phyloP scores from a whole-genome alignment of 305 asterid species.

The Nicotiana rustica region DNA sequence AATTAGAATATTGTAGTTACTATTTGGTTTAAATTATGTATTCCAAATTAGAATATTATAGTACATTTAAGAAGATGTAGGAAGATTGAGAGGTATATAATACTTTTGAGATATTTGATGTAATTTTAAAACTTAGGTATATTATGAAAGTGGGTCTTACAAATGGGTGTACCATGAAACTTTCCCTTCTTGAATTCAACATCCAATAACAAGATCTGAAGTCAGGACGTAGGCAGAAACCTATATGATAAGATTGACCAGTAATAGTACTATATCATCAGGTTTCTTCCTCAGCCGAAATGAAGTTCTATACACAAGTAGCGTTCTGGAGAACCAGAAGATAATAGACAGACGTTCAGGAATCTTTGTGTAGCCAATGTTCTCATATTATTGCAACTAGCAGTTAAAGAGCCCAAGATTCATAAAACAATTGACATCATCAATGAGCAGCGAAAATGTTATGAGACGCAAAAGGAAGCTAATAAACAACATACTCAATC shows the following conservation, averaged over 20 bases:
- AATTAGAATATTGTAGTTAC: no score
- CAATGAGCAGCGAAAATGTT: not conserved
- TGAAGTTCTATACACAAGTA: constrained; percentile 14
- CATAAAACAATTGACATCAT: constrained; percentile 15
- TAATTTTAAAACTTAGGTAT: no score
- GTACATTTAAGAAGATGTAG: no score
- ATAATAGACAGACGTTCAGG: constrained; percentile 1
- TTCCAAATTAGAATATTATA: no score
- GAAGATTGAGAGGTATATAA: no score
- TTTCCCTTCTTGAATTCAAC: not conserved
- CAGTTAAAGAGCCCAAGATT: constrained; percentile 6
- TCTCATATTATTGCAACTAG: not conserved
- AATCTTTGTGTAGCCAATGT: not conserved
- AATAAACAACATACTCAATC: constrained; percentile 18
- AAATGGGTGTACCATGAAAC: no score
- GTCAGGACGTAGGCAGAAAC: not conserved
- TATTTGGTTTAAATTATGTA: no score
- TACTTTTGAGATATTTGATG: no score
- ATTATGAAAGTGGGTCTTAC: no score
- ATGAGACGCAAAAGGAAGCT: not conserved
- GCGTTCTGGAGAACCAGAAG: constrained; percentile 3
- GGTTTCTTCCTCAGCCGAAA: constrained; percentile 14
- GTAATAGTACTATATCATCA: not conserved
- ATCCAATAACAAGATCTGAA: constrained; percentile 17
- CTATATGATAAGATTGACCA: not conserved